Percentiles rank a stretch among this genome's conserved stretches.
These are phyloP conservation scores for Dothistroma septosporum DNA, from an alignment of 2,329 filamentous ascomycete species.

Conservation along the genomic window DNA sequence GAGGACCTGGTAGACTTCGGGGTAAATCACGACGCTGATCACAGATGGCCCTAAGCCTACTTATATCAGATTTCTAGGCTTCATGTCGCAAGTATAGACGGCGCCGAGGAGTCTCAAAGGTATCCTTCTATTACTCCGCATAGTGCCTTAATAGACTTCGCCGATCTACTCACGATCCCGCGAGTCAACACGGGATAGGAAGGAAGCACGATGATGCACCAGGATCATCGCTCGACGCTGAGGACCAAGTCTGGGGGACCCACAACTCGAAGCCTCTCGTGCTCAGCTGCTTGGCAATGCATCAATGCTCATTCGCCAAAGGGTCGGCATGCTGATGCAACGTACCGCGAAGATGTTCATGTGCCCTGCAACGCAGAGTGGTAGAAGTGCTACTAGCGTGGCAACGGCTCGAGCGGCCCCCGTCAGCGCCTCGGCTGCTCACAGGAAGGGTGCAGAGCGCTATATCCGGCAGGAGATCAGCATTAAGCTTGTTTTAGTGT, in stretches of 20 bases:
- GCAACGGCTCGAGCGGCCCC: neutral
- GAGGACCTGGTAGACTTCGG: neutral
- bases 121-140: slow-evolving; percentile 1
- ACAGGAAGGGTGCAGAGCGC: neutral
- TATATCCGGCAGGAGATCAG: neutral
- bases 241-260: neutral
- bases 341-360: neutral
- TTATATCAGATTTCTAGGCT: neutral
- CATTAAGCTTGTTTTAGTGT: slow-evolving; percentile 4
- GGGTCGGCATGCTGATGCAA: neutral
- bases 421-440: slow-evolving; percentile 1
- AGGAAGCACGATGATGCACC: slow-evolving; percentile 1
- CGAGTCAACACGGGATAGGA: neutral
- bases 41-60: neutral
- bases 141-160: slow-evolving; percentile 2
- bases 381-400: neutral
- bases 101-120: slow-evolving; percentile 1
- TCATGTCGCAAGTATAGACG: neutral
- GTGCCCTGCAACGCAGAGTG: neutral
- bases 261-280: neutral
- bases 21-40: neutral
- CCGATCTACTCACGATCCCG: neutral
- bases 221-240: neutral
- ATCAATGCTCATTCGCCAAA: neutral
- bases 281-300: neutral